Percentiles rank a stretch among this genome's conserved stretches.
Conservation (phyloP, 2,329 filamentous ascomycete genomes). For the Pseudomassariella vexata region DNA sequence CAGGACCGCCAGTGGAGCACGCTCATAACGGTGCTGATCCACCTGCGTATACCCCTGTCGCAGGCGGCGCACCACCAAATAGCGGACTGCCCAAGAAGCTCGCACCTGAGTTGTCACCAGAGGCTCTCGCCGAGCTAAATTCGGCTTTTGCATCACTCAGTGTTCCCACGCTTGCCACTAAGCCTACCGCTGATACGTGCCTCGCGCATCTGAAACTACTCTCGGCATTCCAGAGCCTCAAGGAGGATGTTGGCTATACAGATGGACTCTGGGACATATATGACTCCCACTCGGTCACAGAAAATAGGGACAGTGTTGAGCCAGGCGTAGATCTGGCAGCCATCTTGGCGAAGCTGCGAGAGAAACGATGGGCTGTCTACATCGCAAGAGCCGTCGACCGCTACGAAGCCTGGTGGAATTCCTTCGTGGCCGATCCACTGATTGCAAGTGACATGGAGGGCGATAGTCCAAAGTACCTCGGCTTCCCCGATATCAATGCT, state of each 20-base stretch:
- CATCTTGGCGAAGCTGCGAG: conserved; percentile 49
- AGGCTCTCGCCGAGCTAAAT: conserved; percentile 14
- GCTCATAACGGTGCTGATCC: background rate
- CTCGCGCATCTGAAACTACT: conserved; percentile 71
- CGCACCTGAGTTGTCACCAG: conserved; percentile 8
- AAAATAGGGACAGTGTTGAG: conserved; percentile 3
- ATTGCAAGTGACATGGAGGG: conserved; percentile 29
- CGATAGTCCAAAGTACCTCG: conserved; percentile 18
- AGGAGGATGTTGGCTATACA: conserved; percentile 58
- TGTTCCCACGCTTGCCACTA: conserved; percentile 20
- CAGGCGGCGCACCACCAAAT: conserved; percentile 1
- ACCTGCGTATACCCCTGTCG: conserved; percentile 4
- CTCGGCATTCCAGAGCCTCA: conserved; percentile 60
- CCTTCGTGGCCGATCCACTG: conserved; percentile 24
- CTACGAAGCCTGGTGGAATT: conserved; percentile 61
- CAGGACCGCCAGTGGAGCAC: no score
- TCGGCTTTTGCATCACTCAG: conserved; percentile 31
- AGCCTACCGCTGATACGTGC: conserved; percentile 49
- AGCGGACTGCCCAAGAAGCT: conserved; percentile 1
- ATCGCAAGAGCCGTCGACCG: conserved; percentile 62
- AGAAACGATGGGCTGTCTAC: conserved; percentile 71
- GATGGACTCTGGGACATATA: conserved; percentile 63
- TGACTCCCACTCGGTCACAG: conserved; percentile 33
- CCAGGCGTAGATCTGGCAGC: conserved; percentile 26
- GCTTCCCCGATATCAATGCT: conserved; percentile 25